phyloP scores from a whole-genome alignment of 805 yeast species.

The Barnettozyma vustinii region DNA sequence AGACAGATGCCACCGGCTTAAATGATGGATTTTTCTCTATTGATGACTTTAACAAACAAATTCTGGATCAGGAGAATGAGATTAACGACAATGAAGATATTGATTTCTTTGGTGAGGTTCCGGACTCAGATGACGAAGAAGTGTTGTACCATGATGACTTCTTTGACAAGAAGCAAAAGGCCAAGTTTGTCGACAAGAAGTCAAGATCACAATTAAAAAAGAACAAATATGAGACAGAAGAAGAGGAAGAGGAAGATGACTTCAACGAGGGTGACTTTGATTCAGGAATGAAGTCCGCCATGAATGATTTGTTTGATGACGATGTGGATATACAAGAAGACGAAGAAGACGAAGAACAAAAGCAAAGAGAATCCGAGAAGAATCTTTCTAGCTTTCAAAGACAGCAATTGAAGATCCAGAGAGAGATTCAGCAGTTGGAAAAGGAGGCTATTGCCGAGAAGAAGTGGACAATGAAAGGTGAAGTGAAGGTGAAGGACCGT shows the following conservation, averaged over 20 bases:
- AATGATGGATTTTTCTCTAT: constrained; percentile 83
- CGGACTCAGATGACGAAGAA: constrained; percentile 46
- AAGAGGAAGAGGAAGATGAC: constrained; percentile 42
- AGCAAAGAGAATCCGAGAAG: constrained; percentile 23
- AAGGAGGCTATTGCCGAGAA: constrained; percentile 85
- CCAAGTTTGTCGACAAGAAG: constrained; percentile 2
- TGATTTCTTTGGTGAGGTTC: constrained; percentile 47
- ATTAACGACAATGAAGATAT: constrained; percentile 39
- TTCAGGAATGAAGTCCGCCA: constrained; percentile 53
- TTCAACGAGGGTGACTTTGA: constrained; percentile 59
- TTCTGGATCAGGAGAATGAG: constrained; percentile 54
- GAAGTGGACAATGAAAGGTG: constrained; percentile 94
- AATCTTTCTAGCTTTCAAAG: constrained; percentile 72
- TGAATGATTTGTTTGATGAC: constrained; percentile 30
- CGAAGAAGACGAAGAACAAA: constrained; percentile 30
- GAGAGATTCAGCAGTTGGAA: constrained; percentile 76
- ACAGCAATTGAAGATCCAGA: constrained; percentile 71
- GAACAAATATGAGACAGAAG: constrained; percentile 33
- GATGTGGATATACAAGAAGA: constrained; percentile 36
- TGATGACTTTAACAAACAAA: constrained; percentile 75
- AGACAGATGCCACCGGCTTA: constrained; percentile 55
- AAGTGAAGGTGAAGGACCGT: constrained; percentile 73
- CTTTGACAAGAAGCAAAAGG: constrained; percentile 36
- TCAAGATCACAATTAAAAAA: constrained; percentile 1
- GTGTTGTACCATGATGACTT: constrained; percentile 43